phyloP scores from a whole-genome alignment of 805 yeast genomes.

The Metschnikowia orientalis region DNA sequence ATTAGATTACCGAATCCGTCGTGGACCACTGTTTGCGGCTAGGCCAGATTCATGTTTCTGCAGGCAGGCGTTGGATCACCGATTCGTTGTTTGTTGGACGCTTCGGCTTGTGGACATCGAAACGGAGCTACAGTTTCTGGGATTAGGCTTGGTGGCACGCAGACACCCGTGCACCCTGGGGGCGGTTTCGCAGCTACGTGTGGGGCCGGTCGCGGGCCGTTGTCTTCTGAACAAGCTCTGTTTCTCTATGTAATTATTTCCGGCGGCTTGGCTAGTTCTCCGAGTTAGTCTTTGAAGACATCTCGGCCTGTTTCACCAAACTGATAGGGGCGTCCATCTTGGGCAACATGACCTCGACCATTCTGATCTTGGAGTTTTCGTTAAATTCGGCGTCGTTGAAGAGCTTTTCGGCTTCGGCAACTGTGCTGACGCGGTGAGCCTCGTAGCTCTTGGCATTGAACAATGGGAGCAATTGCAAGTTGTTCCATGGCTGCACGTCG shows the following conservation, averaged over 20 bases:
- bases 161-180: too few relatives aligned
- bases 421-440: constrained; percentile 22
- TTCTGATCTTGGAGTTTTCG: constrained; percentile 29
- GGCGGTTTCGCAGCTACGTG: too few relatives aligned
- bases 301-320: constrained; percentile 34
- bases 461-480: constrained; percentile 28
- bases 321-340: constrained; percentile 37
- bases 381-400: constrained; percentile 27
- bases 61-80: too few relatives aligned
- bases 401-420: constrained; percentile 24
- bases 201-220: too few relatives aligned
- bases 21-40: too few relatives aligned
- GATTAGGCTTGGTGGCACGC: too few relatives aligned
- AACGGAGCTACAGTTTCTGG: too few relatives aligned
- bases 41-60: too few relatives aligned
- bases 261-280: constrained; percentile 5
- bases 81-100: too few relatives aligned
- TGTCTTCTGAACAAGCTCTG: too few relatives aligned
- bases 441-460: constrained; percentile 32
- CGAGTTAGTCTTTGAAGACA: constrained; percentile 27
- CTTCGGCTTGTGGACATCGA: too few relatives aligned
- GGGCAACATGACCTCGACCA: constrained; percentile 35
- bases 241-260: neutral
- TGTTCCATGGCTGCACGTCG: constrained; percentile 39
- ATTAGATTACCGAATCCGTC: too few relatives aligned